Base-by-base conservation (phyloP, 306 rosid species). In the Sophora flavescens region DNA sequence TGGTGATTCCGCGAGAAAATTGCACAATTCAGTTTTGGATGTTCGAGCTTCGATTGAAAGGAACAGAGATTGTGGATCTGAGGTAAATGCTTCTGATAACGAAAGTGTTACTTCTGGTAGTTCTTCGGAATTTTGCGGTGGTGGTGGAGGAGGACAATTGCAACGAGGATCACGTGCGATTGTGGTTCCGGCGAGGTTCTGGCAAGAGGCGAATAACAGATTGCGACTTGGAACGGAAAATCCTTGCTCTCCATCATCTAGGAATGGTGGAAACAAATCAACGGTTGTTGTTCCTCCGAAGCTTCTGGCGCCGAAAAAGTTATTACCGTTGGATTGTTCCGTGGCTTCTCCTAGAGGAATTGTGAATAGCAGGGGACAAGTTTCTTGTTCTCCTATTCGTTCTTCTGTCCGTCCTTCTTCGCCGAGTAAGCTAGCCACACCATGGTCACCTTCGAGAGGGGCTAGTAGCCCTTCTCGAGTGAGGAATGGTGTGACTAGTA, bases 91-190 rank as follows among this genome's bases (percentile, higher is more conserved):
- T 54, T 90, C 93, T 28, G 97, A 92, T 83, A 77, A 74, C n/a
- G 99, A 88, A 39, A 95, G 97, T 47, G 87, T 86, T 8, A 90
- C 96, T 53, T 95, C 93, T 22, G 88, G 89, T 38, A 78, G 92
- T 63, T 85, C 84, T 13, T 47, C 52, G 4, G 52, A 47, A 47
- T 47, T 4, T 3, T 5, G 54, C 6, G 52, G 52, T 0, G 6
- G 16, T 11, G 45, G 67, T 2, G 75, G 86, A 7, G 66, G 70
- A 8, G 82, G 51, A 52, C 84, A 75, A 57, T 77, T 60, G 36
- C 89, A 82, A 36, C 88, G 88, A 36, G 80, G 84, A 17, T 61
- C 83, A 30, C 89, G 87, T 45, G 87, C 84, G 1, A 38, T 84
- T 67, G 82, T 84, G 14, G 93, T 88, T 30, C 97, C 93, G 2